Evolutionary conservation across 2,329 filamentous ascomycete species (phyloP), one percentile per base, ranked within the genome.

Genomic region (Talaromyces sp.): DNA sequence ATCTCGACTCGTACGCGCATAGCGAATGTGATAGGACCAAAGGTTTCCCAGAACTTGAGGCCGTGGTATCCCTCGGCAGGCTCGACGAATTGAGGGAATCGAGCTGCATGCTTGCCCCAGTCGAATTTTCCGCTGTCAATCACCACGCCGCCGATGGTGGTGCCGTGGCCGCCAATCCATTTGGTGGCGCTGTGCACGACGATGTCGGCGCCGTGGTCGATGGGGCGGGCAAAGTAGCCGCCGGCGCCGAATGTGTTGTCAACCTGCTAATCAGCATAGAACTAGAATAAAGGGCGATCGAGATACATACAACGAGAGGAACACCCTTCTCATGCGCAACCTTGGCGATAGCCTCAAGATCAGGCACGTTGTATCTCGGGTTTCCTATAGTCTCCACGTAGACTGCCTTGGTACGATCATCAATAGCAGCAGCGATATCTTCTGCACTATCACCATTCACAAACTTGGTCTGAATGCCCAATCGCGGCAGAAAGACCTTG

Each of bases 181-280:
- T 97, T 97, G 66, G 93, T 97, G 11, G 93, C 93, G 45, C 91
- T 95, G 84, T 97, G 93, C 27, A 97, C 91, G 61, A 97, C 90
- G 67, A 97, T 97, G 75, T 97, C 93, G 69, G 91, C 93, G 64
- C 93, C 93, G 78, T 96, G 91, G 27, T 93, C 89, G 72, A 97
- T 94, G 47, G 93, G 93, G 6, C 90, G 88, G 70, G 89, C 83
- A 77, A 92, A 96, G 84, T 91, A 97, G 60, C 94, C 93, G 66
- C 93, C 93, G 13, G 93, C 93, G 56, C 93, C 94, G 72, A 97
- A 97, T 8, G 93, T 97, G 83, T 97, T 97, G 81, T 97, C 93
- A 58, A 94, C 90, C 85, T 91, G 70, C 17, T 38, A 25, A 38
- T 64, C 58, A 66, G 49, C 40, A 65, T 43, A 8, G 13, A 51